These are phyloP conservation scores for bread wheat (Triticum aestivum) DNA, from an alignment of 176 grass and related monocot species.

Conservation along the genomic window DNA sequence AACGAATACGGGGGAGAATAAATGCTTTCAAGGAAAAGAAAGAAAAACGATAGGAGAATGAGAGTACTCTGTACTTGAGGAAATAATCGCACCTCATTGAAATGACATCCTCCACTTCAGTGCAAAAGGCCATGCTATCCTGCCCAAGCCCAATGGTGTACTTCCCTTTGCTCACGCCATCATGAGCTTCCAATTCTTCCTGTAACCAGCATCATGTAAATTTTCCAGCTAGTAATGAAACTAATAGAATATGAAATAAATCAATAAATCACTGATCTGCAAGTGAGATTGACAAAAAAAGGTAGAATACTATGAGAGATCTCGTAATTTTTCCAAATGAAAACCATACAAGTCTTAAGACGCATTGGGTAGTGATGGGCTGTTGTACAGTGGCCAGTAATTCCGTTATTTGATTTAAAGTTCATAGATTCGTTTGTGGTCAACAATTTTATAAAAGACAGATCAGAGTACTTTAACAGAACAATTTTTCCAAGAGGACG, in stretches of 20 bases:
- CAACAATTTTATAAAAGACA: neutral
- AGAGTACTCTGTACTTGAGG: neutral
- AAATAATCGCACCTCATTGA: constrained; percentile 62
- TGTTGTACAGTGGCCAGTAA: neutral
- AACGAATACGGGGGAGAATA: neutral
- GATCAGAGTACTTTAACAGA: neutral
- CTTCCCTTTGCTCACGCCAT: constrained; percentile 77
- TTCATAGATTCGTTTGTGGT: neutral
- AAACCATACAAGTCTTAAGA: neutral
- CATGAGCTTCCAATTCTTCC: constrained; percentile 74
- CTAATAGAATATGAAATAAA: neutral
- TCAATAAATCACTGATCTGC: neutral
- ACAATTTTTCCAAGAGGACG: neutral
- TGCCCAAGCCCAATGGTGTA: constrained; percentile 85
- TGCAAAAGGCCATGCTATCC: constrained; percentile 84
- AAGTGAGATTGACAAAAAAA: neutral
- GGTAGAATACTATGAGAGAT: neutral
- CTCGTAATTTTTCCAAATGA: neutral
- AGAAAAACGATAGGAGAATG: neutral
- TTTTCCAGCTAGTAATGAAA: neutral
- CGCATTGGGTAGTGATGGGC: neutral
- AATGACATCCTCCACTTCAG: constrained; percentile 78
- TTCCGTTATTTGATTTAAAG: neutral
- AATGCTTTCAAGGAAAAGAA: neutral
- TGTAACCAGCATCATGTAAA: constrained; percentile 23